Percentiles rank a stretch among this genome's conserved stretches.
These are phyloP conservation scores for Cyberlindnera americana DNA, from an alignment of 805 yeast genomes.

Conservation along the genomic window DNA sequence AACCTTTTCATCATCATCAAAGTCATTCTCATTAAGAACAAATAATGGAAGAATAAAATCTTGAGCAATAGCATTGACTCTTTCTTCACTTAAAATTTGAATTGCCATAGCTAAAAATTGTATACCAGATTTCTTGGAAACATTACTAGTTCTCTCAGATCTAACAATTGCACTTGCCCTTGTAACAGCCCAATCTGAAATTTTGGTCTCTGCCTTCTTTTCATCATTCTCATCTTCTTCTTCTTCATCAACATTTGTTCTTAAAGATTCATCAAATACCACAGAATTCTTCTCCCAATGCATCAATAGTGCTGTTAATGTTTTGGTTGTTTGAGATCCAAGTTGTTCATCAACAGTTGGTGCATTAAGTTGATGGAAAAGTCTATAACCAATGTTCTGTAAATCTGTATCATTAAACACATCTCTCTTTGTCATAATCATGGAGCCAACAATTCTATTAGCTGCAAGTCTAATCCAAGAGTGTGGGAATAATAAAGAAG, in stretches of 20 bases:
- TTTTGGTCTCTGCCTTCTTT: slow-evolving; percentile 29
- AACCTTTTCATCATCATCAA: slow-evolving; percentile 42
- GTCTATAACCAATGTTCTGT: slow-evolving; percentile 65
- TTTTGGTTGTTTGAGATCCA: slow-evolving; percentile 62
- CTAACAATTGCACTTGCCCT: slow-evolving; percentile 62
- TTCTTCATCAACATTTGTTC: slow-evolving; percentile 21
- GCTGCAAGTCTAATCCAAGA: slow-evolving; percentile 82
- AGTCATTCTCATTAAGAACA: slow-evolving; percentile 42
- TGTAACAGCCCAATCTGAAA: slow-evolving; percentile 59
- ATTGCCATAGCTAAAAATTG: slow-evolving; percentile 65
- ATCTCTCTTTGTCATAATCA: slow-evolving; percentile 39
- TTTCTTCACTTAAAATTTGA: slow-evolving; percentile 44
- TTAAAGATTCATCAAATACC: slow-evolving; percentile 28
- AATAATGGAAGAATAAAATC: slow-evolving; percentile 53
- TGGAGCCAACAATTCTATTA: slow-evolving; percentile 51
- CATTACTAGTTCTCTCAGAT: slow-evolving; percentile 56
- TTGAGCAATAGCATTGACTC: slow-evolving; percentile 41
- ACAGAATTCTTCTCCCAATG: slow-evolving; percentile 51
- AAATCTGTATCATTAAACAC: slow-evolving; percentile 43
- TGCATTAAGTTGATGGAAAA: slow-evolving; percentile 78
- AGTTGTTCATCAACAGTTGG: slow-evolving; percentile 64
- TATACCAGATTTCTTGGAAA: slow-evolving; percentile 62
- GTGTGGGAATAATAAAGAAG: slow-evolving; percentile 75
- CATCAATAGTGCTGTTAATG: slow-evolving; percentile 55
- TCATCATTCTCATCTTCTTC: slow-evolving; percentile 25